Percentiles rank a stretch among this genome's conserved stretches.
Evolutionary conservation across 371 early-diverging fungal species (phyloP).

Genomic region (Mortierella sp.): DNA sequence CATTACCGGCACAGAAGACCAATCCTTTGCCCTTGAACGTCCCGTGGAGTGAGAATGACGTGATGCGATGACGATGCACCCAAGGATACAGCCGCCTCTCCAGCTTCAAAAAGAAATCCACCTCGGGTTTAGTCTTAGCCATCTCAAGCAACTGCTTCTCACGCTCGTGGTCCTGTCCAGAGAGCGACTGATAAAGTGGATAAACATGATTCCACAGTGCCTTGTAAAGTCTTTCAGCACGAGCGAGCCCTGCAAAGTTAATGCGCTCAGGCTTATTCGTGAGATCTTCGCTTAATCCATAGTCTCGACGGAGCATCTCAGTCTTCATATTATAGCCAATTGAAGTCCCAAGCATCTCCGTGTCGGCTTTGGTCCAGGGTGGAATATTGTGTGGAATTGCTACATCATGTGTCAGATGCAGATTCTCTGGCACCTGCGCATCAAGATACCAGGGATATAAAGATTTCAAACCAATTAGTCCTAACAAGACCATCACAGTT

Average conservation of each 20-base stretch:
- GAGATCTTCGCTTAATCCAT: conserved; percentile 11
- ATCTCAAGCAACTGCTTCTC: conserved; percentile 21
- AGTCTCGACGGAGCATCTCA: conserved; percentile 24
- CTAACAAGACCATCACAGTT: not conserved
- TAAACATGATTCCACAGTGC: conserved; percentile 46
- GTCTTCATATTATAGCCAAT: conserved; percentile 29
- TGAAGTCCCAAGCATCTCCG: conserved; percentile 25
- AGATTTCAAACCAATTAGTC: not conserved
- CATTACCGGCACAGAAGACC: conserved; percentile 77
- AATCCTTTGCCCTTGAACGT: conserved; percentile 68
- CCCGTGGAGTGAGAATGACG: conserved; percentile 37
- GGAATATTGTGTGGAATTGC: conserved; percentile 47
- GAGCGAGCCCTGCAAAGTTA: conserved; percentile 26
- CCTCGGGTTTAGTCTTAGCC: conserved; percentile 30
- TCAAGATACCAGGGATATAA: not conserved
- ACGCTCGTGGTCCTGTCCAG: conserved; percentile 29
- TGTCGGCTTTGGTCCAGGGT: conserved; percentile 46
- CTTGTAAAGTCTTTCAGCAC: conserved; percentile 39
- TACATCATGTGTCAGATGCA: conserved; percentile 43
- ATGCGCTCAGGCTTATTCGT: conserved; percentile 10
- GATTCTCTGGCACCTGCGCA: conserved; percentile 36
- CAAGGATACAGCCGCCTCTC: conserved; percentile 44
- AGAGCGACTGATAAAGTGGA: conserved; percentile 37
- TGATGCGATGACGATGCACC: conserved; percentile 30
- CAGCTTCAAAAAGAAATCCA: conserved; percentile 37